Evolutionary conservation across 176 grass and related monocot species (phyloP).

Genomic region (Oryza australiensis): DNA sequence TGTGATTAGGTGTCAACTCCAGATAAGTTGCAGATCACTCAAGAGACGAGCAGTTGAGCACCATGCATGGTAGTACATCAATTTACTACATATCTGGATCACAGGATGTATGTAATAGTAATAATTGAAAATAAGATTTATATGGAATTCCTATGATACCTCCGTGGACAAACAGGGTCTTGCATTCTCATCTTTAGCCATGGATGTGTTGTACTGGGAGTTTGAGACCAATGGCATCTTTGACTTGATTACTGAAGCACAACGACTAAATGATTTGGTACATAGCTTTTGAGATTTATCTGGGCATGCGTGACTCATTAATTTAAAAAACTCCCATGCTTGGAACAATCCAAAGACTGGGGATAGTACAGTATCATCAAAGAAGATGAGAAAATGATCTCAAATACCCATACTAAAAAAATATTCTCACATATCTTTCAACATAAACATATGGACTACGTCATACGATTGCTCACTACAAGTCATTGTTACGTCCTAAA

Average conservation of each 20-base stretch:
- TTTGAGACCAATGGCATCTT: not conserved
- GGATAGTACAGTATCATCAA: not conserved
- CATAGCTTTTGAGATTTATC: not conserved
- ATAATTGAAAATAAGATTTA: not conserved
- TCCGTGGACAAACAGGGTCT: not conserved
- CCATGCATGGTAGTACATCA: not conserved
- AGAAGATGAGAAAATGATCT: not conserved
- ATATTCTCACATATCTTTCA: not conserved
- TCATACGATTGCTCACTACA: not conserved
- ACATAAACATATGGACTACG: not conserved
- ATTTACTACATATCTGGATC: not conserved
- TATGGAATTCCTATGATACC: not conserved
- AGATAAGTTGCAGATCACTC: not conserved
- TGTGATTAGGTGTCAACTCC: not conserved
- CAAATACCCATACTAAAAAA: not conserved
- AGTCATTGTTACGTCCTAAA: slow-evolving; percentile 23
- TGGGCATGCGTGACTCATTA: not conserved
- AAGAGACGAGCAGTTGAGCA: slow-evolving; percentile 8
- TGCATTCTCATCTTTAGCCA: not conserved
- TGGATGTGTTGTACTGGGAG: not conserved
- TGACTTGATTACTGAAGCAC: not conserved
- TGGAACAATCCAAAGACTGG: slow-evolving; percentile 15
- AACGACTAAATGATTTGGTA: not conserved
- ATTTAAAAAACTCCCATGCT: not conserved
- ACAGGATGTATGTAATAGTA: not conserved